phyloP scores from a whole-genome alignment of 164 flowering plant genomes.

The Sextonia rubra region DNA sequence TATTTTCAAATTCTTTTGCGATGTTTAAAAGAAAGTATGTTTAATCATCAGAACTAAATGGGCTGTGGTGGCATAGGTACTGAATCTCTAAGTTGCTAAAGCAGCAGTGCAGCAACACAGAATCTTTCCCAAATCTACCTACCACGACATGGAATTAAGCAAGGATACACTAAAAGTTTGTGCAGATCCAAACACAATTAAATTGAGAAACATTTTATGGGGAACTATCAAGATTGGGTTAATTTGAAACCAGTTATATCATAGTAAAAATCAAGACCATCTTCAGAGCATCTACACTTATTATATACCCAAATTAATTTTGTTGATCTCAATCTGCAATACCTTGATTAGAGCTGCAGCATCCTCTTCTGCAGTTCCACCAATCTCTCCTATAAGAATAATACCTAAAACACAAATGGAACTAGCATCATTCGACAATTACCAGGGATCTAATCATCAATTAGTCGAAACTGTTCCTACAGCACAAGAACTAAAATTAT shows the following conservation, averaged over 20 bases:
- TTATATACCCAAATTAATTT: not conserved
- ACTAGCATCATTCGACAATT: not conserved
- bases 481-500: not conserved
- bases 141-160: not conserved
- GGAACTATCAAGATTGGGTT: not conserved
- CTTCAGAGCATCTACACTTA: not conserved
- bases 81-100: not conserved
- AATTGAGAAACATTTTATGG: not conserved
- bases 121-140: not conserved
- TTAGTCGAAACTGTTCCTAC: not conserved
- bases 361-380: constrained; percentile 99
- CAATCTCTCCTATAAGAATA: constrained; percentile 91
- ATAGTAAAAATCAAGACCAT: not conserved
- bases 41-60: not conserved
- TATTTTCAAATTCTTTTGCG: too few relatives aligned
- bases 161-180: not conserved
- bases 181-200: not conserved
- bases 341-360: constrained; percentile 97
- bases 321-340: not conserved
- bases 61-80: not conserved
- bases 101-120: not conserved
- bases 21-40: too few relatives aligned
- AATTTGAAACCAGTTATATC: not conserved
- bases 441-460: not conserved
- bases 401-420: constrained; percentile 53